These are phyloP conservation scores for Fagus crenata DNA, from an alignment of 306 rosid genomes.

Conservation along the genomic window DNA sequence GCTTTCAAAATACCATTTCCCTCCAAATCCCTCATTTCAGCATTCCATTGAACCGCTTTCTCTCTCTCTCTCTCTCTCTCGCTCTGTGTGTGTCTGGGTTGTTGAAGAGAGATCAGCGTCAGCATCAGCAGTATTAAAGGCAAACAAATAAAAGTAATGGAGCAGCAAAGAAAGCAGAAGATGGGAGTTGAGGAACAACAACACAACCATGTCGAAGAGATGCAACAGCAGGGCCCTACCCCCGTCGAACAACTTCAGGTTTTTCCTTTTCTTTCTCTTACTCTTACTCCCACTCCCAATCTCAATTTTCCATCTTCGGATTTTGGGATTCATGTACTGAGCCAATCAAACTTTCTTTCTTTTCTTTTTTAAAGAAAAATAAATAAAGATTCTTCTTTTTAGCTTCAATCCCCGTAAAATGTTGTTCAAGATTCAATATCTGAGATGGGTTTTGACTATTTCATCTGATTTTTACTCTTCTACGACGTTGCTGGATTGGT, in stretches of 20 bases:
- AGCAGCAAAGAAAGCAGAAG: constrained; percentile 66
- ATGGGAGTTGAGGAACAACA: constrained; percentile 10
- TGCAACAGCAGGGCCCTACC: constrained; percentile 79
- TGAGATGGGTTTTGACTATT: constrained; percentile 22
- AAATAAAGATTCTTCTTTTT: not conserved
- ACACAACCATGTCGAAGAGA: constrained; percentile 59
- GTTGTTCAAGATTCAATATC: not conserved
- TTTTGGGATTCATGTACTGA: not conserved
- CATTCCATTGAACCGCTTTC: not conserved
- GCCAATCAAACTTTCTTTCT: too few species aligned
- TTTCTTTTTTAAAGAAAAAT: not conserved
- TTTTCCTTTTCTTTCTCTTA: not conserved
- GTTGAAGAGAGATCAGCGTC: too few species aligned
- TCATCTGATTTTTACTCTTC: not conserved
- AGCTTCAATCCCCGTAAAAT: not conserved
- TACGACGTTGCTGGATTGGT: not conserved
- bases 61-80: not conserved
- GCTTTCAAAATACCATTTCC: too few species aligned
- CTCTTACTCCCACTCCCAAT: too few species aligned
- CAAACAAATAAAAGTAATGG: constrained; percentile 34
- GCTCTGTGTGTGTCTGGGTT: not conserved
- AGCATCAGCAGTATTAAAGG: too few species aligned
- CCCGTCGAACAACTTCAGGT: constrained; percentile 97
- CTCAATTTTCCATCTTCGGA: not conserved
- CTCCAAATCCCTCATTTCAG: too few species aligned